A percentile compares a stretch with the other conserved stretches of the same genome.
Conservation (phyloP, 257 asterid genomes). For the Solanum chilense region DNA sequence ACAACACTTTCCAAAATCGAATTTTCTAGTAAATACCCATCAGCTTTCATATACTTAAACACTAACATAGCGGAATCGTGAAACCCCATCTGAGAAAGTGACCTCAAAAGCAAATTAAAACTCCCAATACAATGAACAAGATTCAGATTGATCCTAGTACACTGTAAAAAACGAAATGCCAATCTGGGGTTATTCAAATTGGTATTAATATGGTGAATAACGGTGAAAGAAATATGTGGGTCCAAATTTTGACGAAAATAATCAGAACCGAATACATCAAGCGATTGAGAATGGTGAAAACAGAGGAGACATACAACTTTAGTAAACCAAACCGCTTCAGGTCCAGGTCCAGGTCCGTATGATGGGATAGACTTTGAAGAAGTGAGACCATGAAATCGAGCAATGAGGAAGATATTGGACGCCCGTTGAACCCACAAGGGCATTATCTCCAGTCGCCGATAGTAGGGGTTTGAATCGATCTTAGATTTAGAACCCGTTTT, state of each 20-base stretch:
- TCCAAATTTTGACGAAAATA: slow-evolving; percentile 53
- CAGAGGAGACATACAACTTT: slow-evolving; percentile 78
- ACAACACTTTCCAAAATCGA: slow-evolving; percentile 31
- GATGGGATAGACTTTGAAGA: slow-evolving; percentile 16
- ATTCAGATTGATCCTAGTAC: slow-evolving; percentile 51
- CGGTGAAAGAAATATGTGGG: slow-evolving; percentile 50
- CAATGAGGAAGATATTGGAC: slow-evolving; percentile 34
- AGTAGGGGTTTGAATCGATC: background rate
- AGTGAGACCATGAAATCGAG: slow-evolving; percentile 38
- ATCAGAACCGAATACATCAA: slow-evolving; percentile 32
- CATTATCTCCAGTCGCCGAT: slow-evolving; percentile 28
- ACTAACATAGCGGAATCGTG: slow-evolving; percentile 45
- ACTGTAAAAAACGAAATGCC: slow-evolving; percentile 62
- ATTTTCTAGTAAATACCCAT: slow-evolving; percentile 37
- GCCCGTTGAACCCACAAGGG: slow-evolving; percentile 53
- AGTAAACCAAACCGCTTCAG: slow-evolving; percentile 54
- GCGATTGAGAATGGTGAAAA: slow-evolving; percentile 31
- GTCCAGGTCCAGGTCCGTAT: background rate
- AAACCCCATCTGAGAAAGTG: slow-evolving; percentile 47
- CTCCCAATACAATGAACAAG: slow-evolving; percentile 38
- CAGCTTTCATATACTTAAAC: slow-evolving; percentile 43
- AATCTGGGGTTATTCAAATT: slow-evolving; percentile 37
- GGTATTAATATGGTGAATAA: slow-evolving; percentile 41
- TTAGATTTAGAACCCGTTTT: background rate
- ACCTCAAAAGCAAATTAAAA: slow-evolving; percentile 46